Percentiles rank a stretch among this genome's conserved stretches.
phyloP scores from a whole-genome alignment of 2,329 filamentous ascomycete genomes.

The Pseudomassariella vexata region DNA sequence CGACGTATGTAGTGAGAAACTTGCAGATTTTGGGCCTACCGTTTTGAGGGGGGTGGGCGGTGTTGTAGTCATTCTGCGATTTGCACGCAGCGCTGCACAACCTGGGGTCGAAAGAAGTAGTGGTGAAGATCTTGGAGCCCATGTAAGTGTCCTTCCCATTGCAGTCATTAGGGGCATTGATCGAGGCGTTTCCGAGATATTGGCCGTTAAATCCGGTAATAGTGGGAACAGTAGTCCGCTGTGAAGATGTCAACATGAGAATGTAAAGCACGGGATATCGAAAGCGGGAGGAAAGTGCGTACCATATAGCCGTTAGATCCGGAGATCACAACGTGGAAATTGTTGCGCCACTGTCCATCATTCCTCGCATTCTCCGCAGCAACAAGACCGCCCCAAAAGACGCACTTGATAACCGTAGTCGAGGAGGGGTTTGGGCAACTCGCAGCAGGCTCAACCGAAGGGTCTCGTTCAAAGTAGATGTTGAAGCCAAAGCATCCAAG shows the following conservation, averaged over 20 bases:
- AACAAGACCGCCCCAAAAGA: slow-evolving; percentile 6
- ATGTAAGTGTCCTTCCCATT: slow-evolving; percentile 11
- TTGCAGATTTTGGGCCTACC: slow-evolving; percentile 8
- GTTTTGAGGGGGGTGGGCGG: slow-evolving; percentile 4
- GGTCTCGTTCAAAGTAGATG: slow-evolving; percentile 11
- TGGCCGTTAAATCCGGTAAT: too few species aligned
- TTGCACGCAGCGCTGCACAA: slow-evolving; percentile 14
- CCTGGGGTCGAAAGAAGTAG: slow-evolving; percentile 8
- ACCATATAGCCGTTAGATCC: slow-evolving; percentile 12
- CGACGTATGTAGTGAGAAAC: slow-evolving; percentile 32
- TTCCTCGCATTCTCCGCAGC: slow-evolving; percentile 6
- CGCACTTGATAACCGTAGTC: slow-evolving; percentile 11
- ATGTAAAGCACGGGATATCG: too few species aligned
- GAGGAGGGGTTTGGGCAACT: slow-evolving; percentile 6
- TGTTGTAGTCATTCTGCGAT: slow-evolving; percentile 10
- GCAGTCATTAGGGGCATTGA: slow-evolving; percentile 14
- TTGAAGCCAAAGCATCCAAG: slow-evolving; percentile 8
- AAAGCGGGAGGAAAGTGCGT: too few species aligned
- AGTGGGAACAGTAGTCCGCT: slow-evolving; percentile 10
- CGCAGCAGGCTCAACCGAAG: slow-evolving; percentile 4
- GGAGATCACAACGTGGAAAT: slow-evolving; percentile 9
- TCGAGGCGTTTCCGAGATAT: slow-evolving; percentile 9
- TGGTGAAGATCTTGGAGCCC: slow-evolving; percentile 11
- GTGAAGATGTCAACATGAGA: too few species aligned
- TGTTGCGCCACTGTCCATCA: slow-evolving; percentile 3